Evolutionary conservation across 306 rosid genomes (phyloP).

Genomic region (Prinsepia uniflora): DNA sequence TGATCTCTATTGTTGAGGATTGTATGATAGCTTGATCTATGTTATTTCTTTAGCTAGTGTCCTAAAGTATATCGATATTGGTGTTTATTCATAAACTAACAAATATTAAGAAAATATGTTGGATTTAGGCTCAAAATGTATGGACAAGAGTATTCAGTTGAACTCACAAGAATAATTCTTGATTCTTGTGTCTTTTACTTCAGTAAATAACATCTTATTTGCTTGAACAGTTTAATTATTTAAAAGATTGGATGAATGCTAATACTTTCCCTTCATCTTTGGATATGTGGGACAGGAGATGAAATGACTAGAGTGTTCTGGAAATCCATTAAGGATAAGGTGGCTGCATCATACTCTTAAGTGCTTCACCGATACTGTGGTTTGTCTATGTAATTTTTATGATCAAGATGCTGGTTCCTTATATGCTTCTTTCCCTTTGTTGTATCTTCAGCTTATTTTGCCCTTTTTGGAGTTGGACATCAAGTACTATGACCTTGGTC

Average conservation of each 20-base stretch:
- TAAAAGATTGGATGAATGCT: no score
- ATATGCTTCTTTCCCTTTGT: conserved; percentile 6
- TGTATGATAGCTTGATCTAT: not conserved
- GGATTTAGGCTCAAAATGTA: not conserved
- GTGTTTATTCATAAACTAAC: not conserved
- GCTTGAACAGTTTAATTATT: no score
- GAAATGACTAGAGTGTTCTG: conserved; percentile 97
- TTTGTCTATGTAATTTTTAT: not conserved
- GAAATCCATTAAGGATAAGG: conserved; percentile 95
- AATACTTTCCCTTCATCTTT: conserved; percentile 5
- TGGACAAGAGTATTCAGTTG: not conserved
- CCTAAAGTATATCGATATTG: not conserved
- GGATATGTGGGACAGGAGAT: conserved; percentile 60
- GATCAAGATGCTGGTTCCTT: conserved; percentile 13
- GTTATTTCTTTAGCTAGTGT: not conserved
- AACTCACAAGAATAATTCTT: not conserved
- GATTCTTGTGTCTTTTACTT: no score
- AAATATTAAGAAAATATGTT: not conserved
- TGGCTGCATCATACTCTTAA: conserved; percentile 20
- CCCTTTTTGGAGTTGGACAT: conserved; percentile 98
- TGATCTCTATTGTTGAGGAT: not conserved
- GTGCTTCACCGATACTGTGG: not conserved
- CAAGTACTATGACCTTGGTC: conserved; percentile 94
- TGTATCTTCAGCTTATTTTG: conserved; percentile 63
- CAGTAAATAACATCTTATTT: no score